A percentile compares a stretch with the other conserved stretches of the same genome.
phyloP scores from a whole-genome alignment of 164 flowering plant genomes.

The grape (Vitis vinifera) region ASM3070453v1 NC_081820.1:20229001-20229500 shows the following conservation, averaged over 20 bases:
- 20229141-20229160: constrained; percentile 83
- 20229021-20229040: too few species aligned
- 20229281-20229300: constrained; percentile 97
- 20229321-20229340: constrained; percentile 96
- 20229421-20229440: too few species aligned
- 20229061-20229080: constrained; percentile 93
- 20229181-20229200: constrained; percentile 37
- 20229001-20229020: too few species aligned
- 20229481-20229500: too few species aligned
- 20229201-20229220: too few species aligned
- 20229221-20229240: too few species aligned
- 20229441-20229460: too few species aligned
- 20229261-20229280: constrained; percentile 23
- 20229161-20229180: constrained; percentile 81
- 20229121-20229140: constrained; percentile 59
- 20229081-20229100: constrained; percentile 89
- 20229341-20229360: constrained; percentile 99
- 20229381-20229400: constrained; percentile 44
- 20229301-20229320: constrained; percentile 98
- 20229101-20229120: constrained; percentile 65
- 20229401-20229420: too few species aligned
- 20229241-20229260: too few species aligned
- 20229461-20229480: too few species aligned
- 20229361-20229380: constrained; percentile 94
- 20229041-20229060: constrained; percentile 37